Conservation (phyloP, 2,329 filamentous ascomycete genomes). For the Aspergillus uvarum region DNA sequence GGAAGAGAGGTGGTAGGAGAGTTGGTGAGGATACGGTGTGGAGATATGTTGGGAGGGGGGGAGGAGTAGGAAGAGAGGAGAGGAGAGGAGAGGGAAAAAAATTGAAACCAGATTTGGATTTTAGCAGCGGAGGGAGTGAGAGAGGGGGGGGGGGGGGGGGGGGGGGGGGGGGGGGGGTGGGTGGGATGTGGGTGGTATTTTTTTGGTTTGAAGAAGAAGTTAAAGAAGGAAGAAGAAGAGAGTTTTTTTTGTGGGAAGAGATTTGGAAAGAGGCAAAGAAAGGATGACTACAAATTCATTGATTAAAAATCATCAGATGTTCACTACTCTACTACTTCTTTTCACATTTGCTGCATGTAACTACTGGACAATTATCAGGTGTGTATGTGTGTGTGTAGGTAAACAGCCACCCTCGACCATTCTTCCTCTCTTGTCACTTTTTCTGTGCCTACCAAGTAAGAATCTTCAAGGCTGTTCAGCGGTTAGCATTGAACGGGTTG, state of each 20-base stretch:
- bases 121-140: constrained; percentile 6
- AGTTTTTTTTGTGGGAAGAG: constrained; percentile 17
- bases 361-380: neutral
- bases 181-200: constrained; percentile 14
- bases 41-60: constrained; percentile 15
- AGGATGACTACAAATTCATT: constrained; percentile 15
- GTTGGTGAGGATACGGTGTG: constrained; percentile 17
- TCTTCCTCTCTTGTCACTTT: neutral
- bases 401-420: neutral
- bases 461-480: neutral
- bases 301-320: neutral
- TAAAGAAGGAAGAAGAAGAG: constrained; percentile 23
- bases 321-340: neutral
- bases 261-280: constrained; percentile 17
- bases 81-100: constrained; percentile 17
- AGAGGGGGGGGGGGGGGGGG: no score
- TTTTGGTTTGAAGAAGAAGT: constrained; percentile 23
- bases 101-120: constrained; percentile 13
- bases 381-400: neutral
- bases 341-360: neutral
- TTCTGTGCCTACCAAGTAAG: neutral
- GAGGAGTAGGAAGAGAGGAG: constrained; percentile 10
- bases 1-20: constrained; percentile 14
- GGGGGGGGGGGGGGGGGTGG: no score
- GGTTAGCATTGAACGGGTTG: constrained; percentile 5